Base-by-base conservation (phyloP, 345 rosid species). In the Durio zibethinus region DNA sequence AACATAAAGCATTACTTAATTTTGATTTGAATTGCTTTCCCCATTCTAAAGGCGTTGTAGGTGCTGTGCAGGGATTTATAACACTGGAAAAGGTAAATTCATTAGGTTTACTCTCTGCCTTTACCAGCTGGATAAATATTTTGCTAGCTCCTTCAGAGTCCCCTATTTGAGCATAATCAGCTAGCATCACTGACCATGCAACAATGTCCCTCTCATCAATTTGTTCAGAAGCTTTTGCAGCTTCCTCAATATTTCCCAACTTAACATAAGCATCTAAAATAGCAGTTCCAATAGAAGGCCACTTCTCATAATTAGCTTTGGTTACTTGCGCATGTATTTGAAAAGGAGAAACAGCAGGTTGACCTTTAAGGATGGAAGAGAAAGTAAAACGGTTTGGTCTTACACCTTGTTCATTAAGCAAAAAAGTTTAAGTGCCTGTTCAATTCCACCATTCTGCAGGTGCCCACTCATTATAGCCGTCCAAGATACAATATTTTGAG, bases 181-280 rank as follows among this genome's bases (percentile, higher is more conserved):
- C 86, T 78, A 91, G 78, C 93, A 94, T 84, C 5, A 97, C 99
- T 12, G 99, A 94, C 98, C 99, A 94, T 64, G 99, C 90, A 47
- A 94, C 92, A 59, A 90, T 85, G 72, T 94, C 98, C 79, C 88
- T 91, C 75, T 88, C 92, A 43, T 81, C 85, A 59, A 91, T 89
- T 64, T 79, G 57, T 31, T 80, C 73, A 65, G 91, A 94, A 76
- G 85, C 88, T 78, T 79, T 85, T 20, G 85, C 84, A 80, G 97
- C 97, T 73, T 88, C 91, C 7, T 83, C 81, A 27, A 88, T 42
- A 64, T 87, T 69, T 56, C 92, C 91, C 64, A 83, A 74, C 82
- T 89, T 90, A 38, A 94, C 79, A 84, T 93, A 93, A 60, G 97
- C 93, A 84, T 93, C 94, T 57, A 94, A 74, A 73, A 94, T 93